Conservation (phyloP, 1,284 basidiomycete species). For the Trichosporon faecale region DNA sequence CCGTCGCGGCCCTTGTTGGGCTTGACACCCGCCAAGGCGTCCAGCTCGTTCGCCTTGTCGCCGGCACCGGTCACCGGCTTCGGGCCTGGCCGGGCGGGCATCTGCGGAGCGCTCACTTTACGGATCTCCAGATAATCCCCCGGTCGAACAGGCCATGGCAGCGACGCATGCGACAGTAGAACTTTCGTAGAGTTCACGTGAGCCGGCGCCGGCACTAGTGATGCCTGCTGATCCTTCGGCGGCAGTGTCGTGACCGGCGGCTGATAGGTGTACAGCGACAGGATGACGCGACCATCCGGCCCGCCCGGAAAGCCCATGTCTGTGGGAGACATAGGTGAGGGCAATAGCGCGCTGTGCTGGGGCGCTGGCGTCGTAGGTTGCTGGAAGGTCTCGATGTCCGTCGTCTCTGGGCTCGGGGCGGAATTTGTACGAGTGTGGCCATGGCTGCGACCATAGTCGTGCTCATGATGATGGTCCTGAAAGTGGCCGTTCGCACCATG, state of each 20-base stretch:
- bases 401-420: conserved; percentile 31
- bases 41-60: conserved; percentile 24
- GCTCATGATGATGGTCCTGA: conserved; percentile 2
- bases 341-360: background rate
- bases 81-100: background rate
- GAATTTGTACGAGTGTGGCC: conserved; percentile 32
- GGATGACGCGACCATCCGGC: conserved; percentile 14
- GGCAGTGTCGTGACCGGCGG: conserved; percentile 15
- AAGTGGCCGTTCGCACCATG: background rate
- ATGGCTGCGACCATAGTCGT: background rate
- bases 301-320: background rate
- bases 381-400: conserved; percentile 24
- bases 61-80: background rate
- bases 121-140: conserved; percentile 49
- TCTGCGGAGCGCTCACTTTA: conserved; percentile 20
- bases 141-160: conserved; percentile 38
- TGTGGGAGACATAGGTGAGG: conserved; percentile 3
- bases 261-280: conserved; percentile 42
- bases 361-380: conserved; percentile 22
- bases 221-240: background rate
- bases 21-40: conserved; percentile 39
- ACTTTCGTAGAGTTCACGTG: conserved; percentile 19
- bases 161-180: conserved; percentile 34
- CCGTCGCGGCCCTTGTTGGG: conserved; percentile 38
- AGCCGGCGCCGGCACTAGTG: background rate